Evolutionary conservation across 2,329 filamentous ascomycete genomes (phyloP).

Genomic region (Microcyclosporella mali): DNA sequence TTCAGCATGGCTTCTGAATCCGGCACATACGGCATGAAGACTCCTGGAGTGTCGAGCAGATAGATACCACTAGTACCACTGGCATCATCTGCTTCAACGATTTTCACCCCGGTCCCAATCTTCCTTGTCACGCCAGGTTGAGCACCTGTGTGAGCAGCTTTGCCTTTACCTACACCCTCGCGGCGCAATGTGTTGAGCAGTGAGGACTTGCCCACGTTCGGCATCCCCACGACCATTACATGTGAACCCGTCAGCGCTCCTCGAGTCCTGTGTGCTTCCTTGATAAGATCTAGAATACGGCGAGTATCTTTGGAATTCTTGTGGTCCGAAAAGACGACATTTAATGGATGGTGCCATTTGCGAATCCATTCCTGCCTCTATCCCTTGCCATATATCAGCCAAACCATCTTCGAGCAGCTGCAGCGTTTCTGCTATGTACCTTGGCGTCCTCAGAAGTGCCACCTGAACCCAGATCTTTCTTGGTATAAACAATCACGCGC

Average conservation of each 20-base stretch:
- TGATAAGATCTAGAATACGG: conserved; percentile 47
- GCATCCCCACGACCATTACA: conserved; percentile 90
- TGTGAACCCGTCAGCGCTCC: conserved; percentile 73
- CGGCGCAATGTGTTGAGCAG: conserved; percentile 81
- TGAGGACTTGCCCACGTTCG: conserved; percentile 93
- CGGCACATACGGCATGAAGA: conserved; percentile 87
- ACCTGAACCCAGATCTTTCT: conserved; percentile 64
- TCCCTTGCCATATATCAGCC: conserved; percentile 14
- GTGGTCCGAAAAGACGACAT: conserved; percentile 49
- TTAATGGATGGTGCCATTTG: conserved; percentile 49
- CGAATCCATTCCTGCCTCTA: conserved; percentile 45
- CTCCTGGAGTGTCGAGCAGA: conserved; percentile 84
- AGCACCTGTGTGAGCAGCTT: conserved; percentile 74
- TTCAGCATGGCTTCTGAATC: conserved; percentile 88
- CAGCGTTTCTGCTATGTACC: conserved; percentile 18
- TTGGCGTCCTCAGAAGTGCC: conserved; percentile 28
- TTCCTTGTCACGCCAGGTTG: conserved; percentile 88
- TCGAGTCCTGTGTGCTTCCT: conserved; percentile 43
- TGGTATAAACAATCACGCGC: conserved; percentile 84
- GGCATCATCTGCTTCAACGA: conserved; percentile 54
- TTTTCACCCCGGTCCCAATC: conserved; percentile 70
- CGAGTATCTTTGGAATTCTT: conserved; percentile 39
- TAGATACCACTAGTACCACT: conserved; percentile 59
- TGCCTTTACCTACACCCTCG: conserved; percentile 58
- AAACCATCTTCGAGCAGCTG: background rate